A percentile compares a stretch with the other conserved stretches of the same genome.
phyloP scores from a whole-genome alignment of 2,329 filamentous ascomycete species.

The Fusarium odoratissimum region DNA sequence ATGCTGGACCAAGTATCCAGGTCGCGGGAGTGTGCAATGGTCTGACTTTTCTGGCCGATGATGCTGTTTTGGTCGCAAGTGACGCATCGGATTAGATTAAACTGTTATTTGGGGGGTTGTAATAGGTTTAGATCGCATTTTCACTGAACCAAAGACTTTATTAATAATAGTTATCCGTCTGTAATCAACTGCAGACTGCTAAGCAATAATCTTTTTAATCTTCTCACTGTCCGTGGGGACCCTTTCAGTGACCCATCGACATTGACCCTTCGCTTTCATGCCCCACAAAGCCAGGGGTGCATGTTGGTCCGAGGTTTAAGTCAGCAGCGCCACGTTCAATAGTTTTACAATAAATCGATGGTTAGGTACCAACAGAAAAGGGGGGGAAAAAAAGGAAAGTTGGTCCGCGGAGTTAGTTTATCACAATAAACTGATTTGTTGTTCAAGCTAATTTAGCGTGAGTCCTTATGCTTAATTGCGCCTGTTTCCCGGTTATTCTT shows the following conservation, averaged over 20 bases:
- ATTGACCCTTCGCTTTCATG: neutral
- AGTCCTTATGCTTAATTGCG: neutral
- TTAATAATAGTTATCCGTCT: neutral
- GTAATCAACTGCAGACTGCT: neutral
- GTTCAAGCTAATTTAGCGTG: neutral
- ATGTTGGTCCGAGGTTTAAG: neutral
- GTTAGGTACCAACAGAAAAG: neutral
- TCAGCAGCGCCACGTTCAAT: neutral
- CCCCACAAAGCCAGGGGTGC: neutral
- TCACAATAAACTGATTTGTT: no score
- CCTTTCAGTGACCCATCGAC: no score
- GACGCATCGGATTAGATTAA: neutral
- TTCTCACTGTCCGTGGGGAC: no score
- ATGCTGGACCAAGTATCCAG: neutral
- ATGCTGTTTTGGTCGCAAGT: neutral
- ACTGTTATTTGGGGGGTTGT: neutral
- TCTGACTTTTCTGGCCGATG: neutral
- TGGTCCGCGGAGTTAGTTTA: neutral
- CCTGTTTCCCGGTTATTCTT: rapidly evolving
- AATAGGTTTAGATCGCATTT: no score
- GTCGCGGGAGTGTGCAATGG: neutral
- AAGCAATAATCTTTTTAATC: no score
- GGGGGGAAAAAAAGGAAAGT: neutral
- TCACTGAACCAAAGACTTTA: neutral
- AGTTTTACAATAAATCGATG: neutral